A percentile compares a stretch with the other conserved stretches of the same genome.
phyloP scores from a whole-genome alignment of 1,284 basidiomycete genomes.

The Melampsora larici-populina region DNA sequence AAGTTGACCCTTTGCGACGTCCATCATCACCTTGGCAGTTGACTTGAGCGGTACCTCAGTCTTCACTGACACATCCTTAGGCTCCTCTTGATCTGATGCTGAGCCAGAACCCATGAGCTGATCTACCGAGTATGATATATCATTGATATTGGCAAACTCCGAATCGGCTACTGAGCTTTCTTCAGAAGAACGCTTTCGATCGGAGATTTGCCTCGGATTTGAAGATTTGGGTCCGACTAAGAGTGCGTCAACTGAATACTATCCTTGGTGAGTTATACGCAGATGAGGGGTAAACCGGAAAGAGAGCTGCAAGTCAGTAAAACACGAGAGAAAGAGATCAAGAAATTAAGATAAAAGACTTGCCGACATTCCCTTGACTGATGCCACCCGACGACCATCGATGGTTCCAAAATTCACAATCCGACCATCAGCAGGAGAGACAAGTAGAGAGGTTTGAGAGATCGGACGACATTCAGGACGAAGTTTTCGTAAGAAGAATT shows the following conservation, averaged over 20 bases:
- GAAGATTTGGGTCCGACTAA: conserved; percentile 34
- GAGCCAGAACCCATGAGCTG: conserved; percentile 60
- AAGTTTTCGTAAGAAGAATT: conserved; percentile 90
- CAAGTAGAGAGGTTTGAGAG: conserved; percentile 60
- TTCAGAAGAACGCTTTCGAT: conserved; percentile 40
- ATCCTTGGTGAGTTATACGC: conserved; percentile 4
- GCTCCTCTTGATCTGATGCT: conserved; percentile 36
- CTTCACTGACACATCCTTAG: conserved; percentile 4
- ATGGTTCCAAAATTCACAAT: conserved; percentile 91
- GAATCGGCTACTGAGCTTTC: conserved; percentile 50
- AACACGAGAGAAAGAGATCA: background rate
- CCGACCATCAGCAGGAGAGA: conserved; percentile 88
- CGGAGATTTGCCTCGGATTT: background rate
- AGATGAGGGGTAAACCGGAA: background rate
- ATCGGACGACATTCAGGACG: conserved; percentile 78
- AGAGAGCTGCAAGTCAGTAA: conserved; percentile 13
- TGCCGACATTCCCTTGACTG: conserved; percentile 80
- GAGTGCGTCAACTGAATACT: conserved; percentile 45
- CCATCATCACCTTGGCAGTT: conserved; percentile 22
- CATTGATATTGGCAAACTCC: conserved; percentile 88
- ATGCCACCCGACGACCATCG: conserved; percentile 75
- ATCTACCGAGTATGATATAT: conserved; percentile 88
- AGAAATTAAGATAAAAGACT: conserved; percentile 67
- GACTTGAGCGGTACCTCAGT: conserved; percentile 1
- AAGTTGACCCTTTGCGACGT: conserved; percentile 35